phyloP scores from a whole-genome alignment of 257 asterid species.

The Agastache rugosa region DNA sequence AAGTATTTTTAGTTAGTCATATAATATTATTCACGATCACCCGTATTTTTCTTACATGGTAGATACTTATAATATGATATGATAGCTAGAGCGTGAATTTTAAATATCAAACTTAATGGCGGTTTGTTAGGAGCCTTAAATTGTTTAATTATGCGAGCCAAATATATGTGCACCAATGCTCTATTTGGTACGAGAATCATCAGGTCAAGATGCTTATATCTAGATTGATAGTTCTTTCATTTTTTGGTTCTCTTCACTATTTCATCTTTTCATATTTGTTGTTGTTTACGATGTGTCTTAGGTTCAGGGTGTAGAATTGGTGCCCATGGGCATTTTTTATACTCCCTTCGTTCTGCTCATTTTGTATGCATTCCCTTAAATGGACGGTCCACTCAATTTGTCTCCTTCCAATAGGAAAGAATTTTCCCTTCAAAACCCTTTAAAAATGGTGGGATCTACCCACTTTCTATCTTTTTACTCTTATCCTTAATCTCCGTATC shows the following conservation, averaged over 20 bases:
- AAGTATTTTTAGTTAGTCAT: background rate
- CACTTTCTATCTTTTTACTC: no score
- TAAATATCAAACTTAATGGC: constrained; percentile 3
- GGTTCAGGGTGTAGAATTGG: constrained; percentile 6
- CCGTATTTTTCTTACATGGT: background rate
- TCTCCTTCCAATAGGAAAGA: no score
- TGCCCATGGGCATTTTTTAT: background rate
- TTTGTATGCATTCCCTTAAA: no score
- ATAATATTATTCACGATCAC: background rate
- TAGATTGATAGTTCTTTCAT: background rate
- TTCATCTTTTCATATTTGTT: background rate
- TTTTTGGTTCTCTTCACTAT: background rate
- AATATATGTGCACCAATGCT: background rate
- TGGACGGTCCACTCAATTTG: no score
- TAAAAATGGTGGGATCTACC: no score
- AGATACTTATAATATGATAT: constrained; percentile 4
- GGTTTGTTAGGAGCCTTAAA: background rate
- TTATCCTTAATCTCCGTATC: no score
- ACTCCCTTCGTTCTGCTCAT: no score
- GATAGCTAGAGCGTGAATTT: background rate
- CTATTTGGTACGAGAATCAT: background rate
- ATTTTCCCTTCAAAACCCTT: no score
- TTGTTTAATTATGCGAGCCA: background rate
- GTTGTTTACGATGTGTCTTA: constrained; percentile 12
- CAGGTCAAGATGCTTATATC: constrained; percentile 9